Percentiles rank a stretch among this genome's conserved stretches.
These are phyloP conservation scores for Carex kokanica DNA, from an alignment of 176 grass and related monocot species.

Conservation along the genomic window DNA sequence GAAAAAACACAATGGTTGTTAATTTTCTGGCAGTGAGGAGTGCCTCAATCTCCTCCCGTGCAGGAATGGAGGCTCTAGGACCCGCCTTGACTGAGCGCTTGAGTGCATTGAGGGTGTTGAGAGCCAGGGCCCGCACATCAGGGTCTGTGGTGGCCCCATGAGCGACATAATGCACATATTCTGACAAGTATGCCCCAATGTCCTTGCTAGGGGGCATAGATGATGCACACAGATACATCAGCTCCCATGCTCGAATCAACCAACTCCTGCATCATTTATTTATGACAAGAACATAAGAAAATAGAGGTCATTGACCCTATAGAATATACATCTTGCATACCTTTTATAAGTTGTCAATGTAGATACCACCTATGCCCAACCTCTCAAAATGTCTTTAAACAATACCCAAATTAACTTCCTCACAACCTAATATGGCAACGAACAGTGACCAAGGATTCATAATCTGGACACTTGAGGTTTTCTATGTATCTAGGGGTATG, in stretches of 20 bases:
- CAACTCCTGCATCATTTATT: conserved; percentile 48
- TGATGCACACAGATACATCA: conserved; percentile 97
- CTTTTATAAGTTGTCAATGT: neutral
- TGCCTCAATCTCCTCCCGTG: conserved; percentile 89
- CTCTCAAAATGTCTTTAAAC: neutral
- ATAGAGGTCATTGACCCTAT: neutral
- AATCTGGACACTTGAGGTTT: neutral
- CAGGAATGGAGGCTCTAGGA: conserved; percentile 73
- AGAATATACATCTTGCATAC: neutral
- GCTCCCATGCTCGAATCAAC: conserved; percentile 91
- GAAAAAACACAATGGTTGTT: conserved; percentile 97
- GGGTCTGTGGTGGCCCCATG: conserved; percentile 76
- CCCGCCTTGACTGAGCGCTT: conserved; percentile 92
- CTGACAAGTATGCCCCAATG: conserved; percentile 96
- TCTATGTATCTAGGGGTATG: neutral
- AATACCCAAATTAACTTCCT: neutral
- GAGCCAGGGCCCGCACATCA: conserved; percentile 71
- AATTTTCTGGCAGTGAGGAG: conserved; percentile 84
- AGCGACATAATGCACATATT: conserved; percentile 94
- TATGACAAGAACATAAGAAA: neutral
- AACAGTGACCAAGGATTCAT: neutral
- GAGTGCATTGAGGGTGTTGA: conserved; percentile 87
- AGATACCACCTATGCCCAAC: neutral
- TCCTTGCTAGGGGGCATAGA: conserved; percentile 99
- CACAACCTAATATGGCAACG: neutral